A percentile compares a stretch with the other conserved stretches of the same genome.
Conservation (phyloP, 495 filamentous ascomycete genomes). For the Neurospora sp. region DNA sequence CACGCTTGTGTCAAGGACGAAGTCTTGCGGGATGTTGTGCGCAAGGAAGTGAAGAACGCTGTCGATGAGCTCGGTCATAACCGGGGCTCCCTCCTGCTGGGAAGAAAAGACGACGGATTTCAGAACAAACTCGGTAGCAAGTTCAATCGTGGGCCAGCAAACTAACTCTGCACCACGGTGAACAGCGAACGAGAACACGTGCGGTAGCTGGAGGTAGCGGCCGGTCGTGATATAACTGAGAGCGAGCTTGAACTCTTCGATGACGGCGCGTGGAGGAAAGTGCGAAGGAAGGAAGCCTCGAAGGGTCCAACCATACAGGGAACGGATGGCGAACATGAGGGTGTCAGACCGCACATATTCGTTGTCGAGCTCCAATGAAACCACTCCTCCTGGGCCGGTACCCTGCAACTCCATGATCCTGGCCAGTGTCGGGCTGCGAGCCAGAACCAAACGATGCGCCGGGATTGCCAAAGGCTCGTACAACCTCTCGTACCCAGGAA, state of each 20-base stretch:
- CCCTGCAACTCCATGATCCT: constrained; percentile 10
- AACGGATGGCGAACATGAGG: constrained; percentile 37
- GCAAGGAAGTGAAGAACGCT: constrained; percentile 34
- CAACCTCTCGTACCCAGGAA: constrained; percentile 28
- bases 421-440: constrained; percentile 36
- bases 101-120: constrained; percentile 13
- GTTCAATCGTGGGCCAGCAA: constrained; percentile 44
- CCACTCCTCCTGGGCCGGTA: constrained; percentile 13
- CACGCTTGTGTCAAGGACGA: constrained; percentile 36
- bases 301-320: constrained; percentile 35
- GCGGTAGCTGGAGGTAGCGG: constrained; percentile 34
- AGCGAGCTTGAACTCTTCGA: constrained; percentile 35
- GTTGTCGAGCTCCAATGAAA: constrained; percentile 36
- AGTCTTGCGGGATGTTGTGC: constrained; percentile 35
- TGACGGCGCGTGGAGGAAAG: constrained; percentile 14
- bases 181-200: constrained; percentile 33
- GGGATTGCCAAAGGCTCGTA: constrained; percentile 26
- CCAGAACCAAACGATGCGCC: constrained; percentile 44
- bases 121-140: constrained; percentile 31
- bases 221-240: constrained; percentile 45
- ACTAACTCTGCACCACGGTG: constrained; percentile 37
- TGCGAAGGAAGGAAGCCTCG: constrained; percentile 11
- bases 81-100: constrained; percentile 7
- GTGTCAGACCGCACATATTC: constrained; percentile 38
- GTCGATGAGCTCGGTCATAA: constrained; percentile 21